phyloP scores from a whole-genome alignment of 129 eudicot species.

The sunflower (Helianthus annuus) region DNA sequence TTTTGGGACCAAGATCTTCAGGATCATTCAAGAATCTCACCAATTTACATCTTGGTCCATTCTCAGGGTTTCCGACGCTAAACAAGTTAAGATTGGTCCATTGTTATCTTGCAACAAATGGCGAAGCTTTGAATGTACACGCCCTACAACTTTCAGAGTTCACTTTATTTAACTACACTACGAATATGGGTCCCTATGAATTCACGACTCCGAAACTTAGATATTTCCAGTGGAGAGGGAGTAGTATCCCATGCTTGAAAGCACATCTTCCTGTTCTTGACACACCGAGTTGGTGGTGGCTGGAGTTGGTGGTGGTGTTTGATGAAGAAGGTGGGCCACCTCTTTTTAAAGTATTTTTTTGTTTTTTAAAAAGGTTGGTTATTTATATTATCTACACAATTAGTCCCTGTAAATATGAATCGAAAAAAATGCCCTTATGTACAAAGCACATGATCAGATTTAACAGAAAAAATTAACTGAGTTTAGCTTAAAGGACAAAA shows the following conservation, averaged over 20 bases:
- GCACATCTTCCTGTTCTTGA: constrained; percentile 20
- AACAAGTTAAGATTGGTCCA: neutral
- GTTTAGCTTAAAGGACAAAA: too few species aligned
- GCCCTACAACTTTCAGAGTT: neutral
- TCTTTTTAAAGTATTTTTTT: too few species aligned
- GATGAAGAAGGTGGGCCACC: too few species aligned
- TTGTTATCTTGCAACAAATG: neutral
- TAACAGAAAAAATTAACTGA: too few species aligned
- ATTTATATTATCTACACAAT: too few species aligned
- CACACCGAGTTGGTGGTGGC: too few species aligned
- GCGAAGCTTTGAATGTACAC: neutral
- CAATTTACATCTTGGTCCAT: constrained; percentile 17
- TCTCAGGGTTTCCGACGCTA: constrained; percentile 17
- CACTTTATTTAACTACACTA: neutral
- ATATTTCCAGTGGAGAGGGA: neutral
- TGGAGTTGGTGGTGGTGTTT: too few species aligned
- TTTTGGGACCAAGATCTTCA: neutral
- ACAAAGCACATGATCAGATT: too few species aligned
- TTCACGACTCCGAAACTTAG: constrained; percentile 10
- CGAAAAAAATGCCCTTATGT: too few species aligned
- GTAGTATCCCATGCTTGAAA: neutral
- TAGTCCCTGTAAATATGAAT: too few species aligned
- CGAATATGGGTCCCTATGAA: neutral
- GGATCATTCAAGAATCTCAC: constrained; percentile 13
- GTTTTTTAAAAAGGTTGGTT: too few species aligned